Base-by-base conservation (phyloP, 306 rosid genomes). In the Quercus ilex region DNA sequence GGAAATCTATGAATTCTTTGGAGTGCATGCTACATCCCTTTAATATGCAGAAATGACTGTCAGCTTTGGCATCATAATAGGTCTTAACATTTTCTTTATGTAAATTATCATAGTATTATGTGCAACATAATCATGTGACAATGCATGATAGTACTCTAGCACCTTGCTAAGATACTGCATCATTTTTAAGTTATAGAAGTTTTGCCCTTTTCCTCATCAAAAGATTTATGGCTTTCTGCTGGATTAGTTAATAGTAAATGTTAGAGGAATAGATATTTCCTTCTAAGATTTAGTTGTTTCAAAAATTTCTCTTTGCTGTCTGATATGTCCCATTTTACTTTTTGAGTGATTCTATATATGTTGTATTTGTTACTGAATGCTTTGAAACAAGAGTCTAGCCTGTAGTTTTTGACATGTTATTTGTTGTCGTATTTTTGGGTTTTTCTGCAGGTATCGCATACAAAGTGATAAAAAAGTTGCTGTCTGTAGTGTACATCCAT, bases 401-500 rank as follows among this genome's bases (percentile, higher is more conserved):
- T 31, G 31, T 55, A 12, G 17, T 68, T 25, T 59, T 70, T 73
- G 79, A 74, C 70, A 71, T 68, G 79, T 31, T 58, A 65, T 35
- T 21, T 69, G 41, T 82, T 77, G 46, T 63, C 60, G 26, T 35
- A 19, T 77, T 65, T 25, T 77, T n/a, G 38, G 46, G 46, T 74
- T 67, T 62, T 25, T 79, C 86, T 86, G 80, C 90, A 96, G 99
- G 99, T 96, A 91, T 81, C 96, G 97, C 56, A 88, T 96, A 78
- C 97, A 91, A 71, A 96, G 94, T 89, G 98, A 96, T 86, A 91
- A 51, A 83, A 90, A 90, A 76, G 90, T 91, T 85, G 87, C 98
- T 75, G 79, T 93, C 75, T 96, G 99, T 88, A 93, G 98, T 78
- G 83, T 93, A 73, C 99, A 96, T 87, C 98, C 98, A 77, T 88